A percentile compares a stretch with the other conserved stretches of the same genome.
These are phyloP conservation scores for Solanum corneliomulleri DNA, from an alignment of 257 asterid genomes.

Conservation along the genomic window DNA sequence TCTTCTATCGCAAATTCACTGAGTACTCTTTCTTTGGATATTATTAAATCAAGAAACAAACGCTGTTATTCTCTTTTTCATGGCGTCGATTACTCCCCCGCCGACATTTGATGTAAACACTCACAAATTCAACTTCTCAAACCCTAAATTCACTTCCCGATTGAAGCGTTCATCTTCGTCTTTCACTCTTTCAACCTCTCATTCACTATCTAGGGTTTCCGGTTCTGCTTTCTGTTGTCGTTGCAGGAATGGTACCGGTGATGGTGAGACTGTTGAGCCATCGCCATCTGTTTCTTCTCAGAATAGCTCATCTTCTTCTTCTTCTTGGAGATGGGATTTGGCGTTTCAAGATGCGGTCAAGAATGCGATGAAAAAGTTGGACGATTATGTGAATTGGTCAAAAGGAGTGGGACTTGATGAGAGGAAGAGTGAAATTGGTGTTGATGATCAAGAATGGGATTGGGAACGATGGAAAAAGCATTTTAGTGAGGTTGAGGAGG, in stretches of 20 bases:
- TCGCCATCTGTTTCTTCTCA: neutral
- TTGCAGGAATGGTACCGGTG: conserved; percentile 24
- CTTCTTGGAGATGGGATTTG: conserved; percentile 49
- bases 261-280: conserved; percentile 24
- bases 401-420: conserved; percentile 14
- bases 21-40: neutral
- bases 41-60: neutral
- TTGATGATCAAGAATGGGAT: conserved; percentile 59
- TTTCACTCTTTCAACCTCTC: neutral
- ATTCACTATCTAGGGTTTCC: conserved; percentile 22
- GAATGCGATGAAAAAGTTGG: conserved; percentile 45
- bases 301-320: neutral
- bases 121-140: conserved; percentile 17
- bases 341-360: conserved; percentile 47
- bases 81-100: conserved; percentile 68
- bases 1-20: neutral
- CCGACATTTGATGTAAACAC: conserved; percentile 32
- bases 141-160: conserved; percentile 23
- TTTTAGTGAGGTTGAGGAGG: conserved; percentile 69
- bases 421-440: conserved; percentile 6
- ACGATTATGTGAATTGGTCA: conserved; percentile 32
- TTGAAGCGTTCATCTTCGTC: conserved; percentile 19
- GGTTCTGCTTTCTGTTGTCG: conserved; percentile 41
- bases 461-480: conserved; percentile 94
- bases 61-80: neutral